These are phyloP conservation scores for Dactylellina drechsleri DNA, from an alignment of 2,329 filamentous ascomycete species.

Conservation along the genomic window DNA sequence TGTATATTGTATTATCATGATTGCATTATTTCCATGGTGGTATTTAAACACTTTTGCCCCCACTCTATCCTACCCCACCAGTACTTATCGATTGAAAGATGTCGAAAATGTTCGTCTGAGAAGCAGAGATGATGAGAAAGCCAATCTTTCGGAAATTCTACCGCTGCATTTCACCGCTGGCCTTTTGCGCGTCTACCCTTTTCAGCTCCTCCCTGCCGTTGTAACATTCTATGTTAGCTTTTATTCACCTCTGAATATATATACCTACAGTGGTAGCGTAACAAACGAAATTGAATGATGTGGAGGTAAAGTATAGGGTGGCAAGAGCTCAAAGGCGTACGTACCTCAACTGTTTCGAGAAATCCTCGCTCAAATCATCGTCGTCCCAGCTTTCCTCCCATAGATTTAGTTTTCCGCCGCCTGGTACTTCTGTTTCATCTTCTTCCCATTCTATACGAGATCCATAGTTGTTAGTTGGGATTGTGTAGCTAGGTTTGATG, in stretches of 20 bases:
- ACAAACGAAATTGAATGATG: neutral
- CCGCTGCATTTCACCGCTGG: slow-evolving; percentile 45
- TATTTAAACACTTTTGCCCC: no score
- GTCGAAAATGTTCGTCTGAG: no score
- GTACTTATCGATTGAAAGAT: no score
- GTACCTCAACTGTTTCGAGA: slow-evolving; percentile 91
- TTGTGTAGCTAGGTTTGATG: neutral
- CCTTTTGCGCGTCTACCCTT: slow-evolving; percentile 77
- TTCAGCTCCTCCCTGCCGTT: slow-evolving; percentile 82
- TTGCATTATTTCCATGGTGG: no score
- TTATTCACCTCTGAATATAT: no score
- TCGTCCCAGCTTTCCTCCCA: slow-evolving; percentile 99
- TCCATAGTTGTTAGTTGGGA: no score
- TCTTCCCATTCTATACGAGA: slow-evolving; percentile 80
- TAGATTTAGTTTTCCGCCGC: slow-evolving; percentile 78
- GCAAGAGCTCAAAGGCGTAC: slow-evolving; percentile 60
- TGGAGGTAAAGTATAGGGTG: slow-evolving; percentile 28
- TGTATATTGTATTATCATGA: no score
- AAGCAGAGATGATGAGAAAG: neutral
- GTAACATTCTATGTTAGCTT: neutral
- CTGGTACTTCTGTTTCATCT: slow-evolving; percentile 85
- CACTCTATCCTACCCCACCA: no score
- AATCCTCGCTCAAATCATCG: slow-evolving; percentile 95
- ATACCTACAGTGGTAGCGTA: neutral
- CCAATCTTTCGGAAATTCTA: slow-evolving; percentile 10